phyloP scores from a whole-genome alignment of 345 rosid genomes.

The Boechera stricta region DNA sequence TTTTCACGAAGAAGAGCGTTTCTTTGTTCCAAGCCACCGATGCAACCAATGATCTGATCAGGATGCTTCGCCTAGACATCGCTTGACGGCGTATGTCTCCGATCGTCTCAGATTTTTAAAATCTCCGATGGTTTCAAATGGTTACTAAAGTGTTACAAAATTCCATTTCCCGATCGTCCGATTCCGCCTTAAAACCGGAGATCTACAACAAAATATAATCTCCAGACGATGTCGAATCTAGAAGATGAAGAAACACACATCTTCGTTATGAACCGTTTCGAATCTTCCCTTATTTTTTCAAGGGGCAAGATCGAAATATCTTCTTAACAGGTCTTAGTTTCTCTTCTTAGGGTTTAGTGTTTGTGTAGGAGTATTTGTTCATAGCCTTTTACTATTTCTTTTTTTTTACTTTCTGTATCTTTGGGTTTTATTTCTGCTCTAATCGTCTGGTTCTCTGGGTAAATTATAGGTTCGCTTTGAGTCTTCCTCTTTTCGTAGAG shows the following conservation, averaged over 20 bases:
- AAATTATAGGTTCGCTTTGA: constrained; percentile 19
- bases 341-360: constrained; percentile 47
- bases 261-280: constrained; percentile 39
- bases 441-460: constrained; percentile 1
- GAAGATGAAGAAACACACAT: constrained; percentile 43
- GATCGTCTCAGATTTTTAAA: neutral
- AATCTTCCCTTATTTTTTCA: constrained; percentile 87
- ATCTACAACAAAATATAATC: constrained; percentile 2
- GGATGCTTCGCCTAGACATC: constrained; percentile 59
- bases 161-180: constrained; percentile 3
- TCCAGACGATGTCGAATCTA: constrained; percentile 45
- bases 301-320: constrained; percentile 58
- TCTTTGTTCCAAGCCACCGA: constrained; percentile 34
- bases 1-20: constrained; percentile 55
- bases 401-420: neutral
- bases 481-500: neutral
- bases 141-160: neutral
- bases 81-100: constrained; percentile 21
- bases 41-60: constrained; percentile 60
- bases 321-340: constrained; percentile 48
- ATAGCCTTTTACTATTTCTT: neutral
- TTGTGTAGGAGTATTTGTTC: constrained; percentile 41
- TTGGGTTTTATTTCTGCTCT: neutral
- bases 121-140: neutral
- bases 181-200: constrained; percentile 8